Base-by-base conservation (phyloP, 2,329 filamentous ascomycete species). In the Colletotrichum graminicola region DNA sequence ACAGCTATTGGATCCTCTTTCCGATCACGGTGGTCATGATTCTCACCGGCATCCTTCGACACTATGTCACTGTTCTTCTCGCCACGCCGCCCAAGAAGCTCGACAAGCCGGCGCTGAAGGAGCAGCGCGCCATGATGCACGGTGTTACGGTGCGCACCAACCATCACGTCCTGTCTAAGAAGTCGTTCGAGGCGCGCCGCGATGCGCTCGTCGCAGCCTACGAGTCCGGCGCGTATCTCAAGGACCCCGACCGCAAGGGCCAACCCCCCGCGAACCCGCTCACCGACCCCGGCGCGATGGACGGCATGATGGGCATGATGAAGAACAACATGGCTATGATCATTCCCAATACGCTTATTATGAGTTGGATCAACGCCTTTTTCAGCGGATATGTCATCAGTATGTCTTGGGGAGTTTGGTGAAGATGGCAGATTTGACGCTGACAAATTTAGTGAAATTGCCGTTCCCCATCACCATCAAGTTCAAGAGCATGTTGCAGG, bases 261-360 rank as follows among this genome's bases (percentile, higher is more conserved):
- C 93, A 98, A 83, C 92, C 94, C 3, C 92, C 94, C 26, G 90
- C 94, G 47, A 99, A 98, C 83, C 96, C 96, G 5, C 94, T 99
- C 90, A 93, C 92, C 14, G 96, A 99, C 81, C 97, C 97, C 29
- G 92, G 92, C 59, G 94, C 94, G 70, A 99, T 99, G 96, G 97
- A 99, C 80, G 95, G 95, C 76, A 99, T 99, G 96, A 99, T 99
- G 96, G 95, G 96, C 76, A 97, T 97, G 94, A 97, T 99, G 94
- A 99, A 99, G 89, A 95, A 95, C 69, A 97, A 99, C 80, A 97
- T 99, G 93, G 95, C 96, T 75, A 99, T 98, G 96, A 98, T 99
- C 86, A 94, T 99, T 70, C 96, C 96, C 60, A 97, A 99, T 83
- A 98, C 95, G 7, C 84, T 99, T 80, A 99, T 99, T 76, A 99